A percentile compares a stretch with the other conserved stretches of the same genome.
Conservation (phyloP, 805 yeast genomes). For the Candida incommunis region DNA sequence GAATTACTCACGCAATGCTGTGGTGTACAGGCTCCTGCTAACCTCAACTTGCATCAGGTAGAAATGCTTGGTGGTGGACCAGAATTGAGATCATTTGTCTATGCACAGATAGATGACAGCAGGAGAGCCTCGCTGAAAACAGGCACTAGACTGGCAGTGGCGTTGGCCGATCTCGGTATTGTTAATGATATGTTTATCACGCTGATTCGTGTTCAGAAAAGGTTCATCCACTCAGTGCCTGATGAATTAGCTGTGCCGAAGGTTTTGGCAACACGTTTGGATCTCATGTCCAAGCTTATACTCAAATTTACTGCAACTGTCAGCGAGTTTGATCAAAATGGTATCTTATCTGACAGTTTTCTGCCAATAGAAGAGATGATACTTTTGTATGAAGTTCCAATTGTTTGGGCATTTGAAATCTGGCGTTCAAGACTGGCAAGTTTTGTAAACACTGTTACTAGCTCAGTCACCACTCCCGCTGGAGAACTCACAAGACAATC, state of each 20-base stretch:
- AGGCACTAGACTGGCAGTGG: constrained; percentile 35
- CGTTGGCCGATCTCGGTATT: constrained; percentile 26
- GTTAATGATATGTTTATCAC: constrained; percentile 54
- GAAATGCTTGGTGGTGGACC: constrained; percentile 50
- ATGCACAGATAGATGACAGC: constrained; percentile 26
- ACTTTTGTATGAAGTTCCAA: constrained; percentile 15
- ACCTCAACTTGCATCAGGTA: constrained; percentile 53
- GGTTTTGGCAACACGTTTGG: constrained; percentile 54
- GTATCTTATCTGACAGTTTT: constrained; percentile 8
- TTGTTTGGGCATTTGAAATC: constrained; percentile 58
- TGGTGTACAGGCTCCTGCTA: constrained; percentile 58
- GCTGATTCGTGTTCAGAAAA: constrained; percentile 33
- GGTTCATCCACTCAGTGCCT: background rate
- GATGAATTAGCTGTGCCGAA: constrained; percentile 40
- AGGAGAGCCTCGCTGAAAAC: constrained; percentile 35
- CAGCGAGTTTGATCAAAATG: constrained; percentile 26
- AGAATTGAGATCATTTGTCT: constrained; percentile 24
- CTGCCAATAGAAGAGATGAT: constrained; percentile 11
- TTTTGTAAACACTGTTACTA: background rate
- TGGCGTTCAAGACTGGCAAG: constrained; percentile 37
- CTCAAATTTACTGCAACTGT: constrained; percentile 52
- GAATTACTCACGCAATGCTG: constrained; percentile 62
- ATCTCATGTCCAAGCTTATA: constrained; percentile 51
- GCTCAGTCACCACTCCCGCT: background rate
- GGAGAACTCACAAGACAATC: too few relatives aligned